A percentile compares a stretch with the other conserved stretches of the same genome.
These are phyloP conservation scores for Ustilago curta DNA, from an alignment of 1,284 basidiomycete genomes.

Conservation along the genomic window DNA sequence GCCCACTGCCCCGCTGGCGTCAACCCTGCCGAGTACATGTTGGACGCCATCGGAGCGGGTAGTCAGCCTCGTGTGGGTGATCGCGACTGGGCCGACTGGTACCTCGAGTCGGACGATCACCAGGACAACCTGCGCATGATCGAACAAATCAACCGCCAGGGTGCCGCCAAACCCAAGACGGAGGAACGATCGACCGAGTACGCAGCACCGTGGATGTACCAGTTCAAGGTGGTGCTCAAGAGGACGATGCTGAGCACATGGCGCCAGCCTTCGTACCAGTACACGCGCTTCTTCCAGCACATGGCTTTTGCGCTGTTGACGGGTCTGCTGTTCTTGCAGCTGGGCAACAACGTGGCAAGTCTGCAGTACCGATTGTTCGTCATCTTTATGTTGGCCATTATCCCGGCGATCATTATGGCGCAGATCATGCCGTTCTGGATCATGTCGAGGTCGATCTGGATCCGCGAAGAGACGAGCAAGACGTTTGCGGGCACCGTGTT, in stretches of 20 bases:
- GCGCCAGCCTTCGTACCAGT: constrained; percentile 70
- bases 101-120: constrained; percentile 69
- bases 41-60: constrained; percentile 70
- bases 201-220: constrained; percentile 81
- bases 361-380: constrained; percentile 87
- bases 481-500: constrained; percentile 67
- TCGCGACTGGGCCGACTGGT: constrained; percentile 69
- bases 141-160: constrained; percentile 71
- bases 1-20: constrained; percentile 72
- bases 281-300: constrained; percentile 78
- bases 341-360: constrained; percentile 77
- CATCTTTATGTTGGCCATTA: constrained; percentile 73
- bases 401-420: constrained; percentile 81
- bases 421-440: constrained; percentile 90
- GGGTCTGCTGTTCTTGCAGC: constrained; percentile 84
- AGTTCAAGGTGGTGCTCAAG: constrained; percentile 79
- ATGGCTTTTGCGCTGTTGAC: constrained; percentile 79
- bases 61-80: constrained; percentile 64
- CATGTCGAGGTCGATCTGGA: constrained; percentile 74
- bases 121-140: constrained; percentile 70
- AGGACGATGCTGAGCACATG: constrained; percentile 76
- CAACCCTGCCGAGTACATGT: constrained; percentile 73
- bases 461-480: constrained; percentile 62
- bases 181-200: constrained; percentile 67
- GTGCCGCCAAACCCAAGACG: constrained; percentile 68